Conservation (phyloP, 2,329 filamentous ascomycete genomes). For the Trichoderma semiorbis region DNA sequence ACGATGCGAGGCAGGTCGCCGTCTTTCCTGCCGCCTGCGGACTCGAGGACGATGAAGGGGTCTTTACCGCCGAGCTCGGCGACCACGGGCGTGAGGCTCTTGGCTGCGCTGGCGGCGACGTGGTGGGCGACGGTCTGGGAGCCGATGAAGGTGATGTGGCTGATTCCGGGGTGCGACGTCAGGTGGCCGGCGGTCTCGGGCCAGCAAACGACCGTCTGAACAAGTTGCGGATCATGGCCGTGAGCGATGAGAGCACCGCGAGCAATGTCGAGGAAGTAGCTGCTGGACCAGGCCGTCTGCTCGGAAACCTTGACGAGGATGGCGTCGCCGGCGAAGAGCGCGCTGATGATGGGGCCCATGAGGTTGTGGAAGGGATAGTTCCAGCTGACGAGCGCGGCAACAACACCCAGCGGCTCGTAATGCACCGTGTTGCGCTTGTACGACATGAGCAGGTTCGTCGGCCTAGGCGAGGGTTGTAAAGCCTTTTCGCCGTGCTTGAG, state of each 20-base stretch:
- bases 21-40: slow-evolving; percentile 43
- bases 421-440: slow-evolving; percentile 90
- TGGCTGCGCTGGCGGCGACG: slow-evolving; percentile 82
- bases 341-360: slow-evolving; percentile 83
- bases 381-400: slow-evolving; percentile 92
- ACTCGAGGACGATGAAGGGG: slow-evolving; percentile 83
- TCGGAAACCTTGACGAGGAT: slow-evolving; percentile 94
- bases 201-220: slow-evolving; percentile 86
- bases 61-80: slow-evolving; percentile 96
- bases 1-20: slow-evolving; percentile 67
- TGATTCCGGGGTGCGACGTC: slow-evolving; percentile 78
- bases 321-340: slow-evolving; percentile 86
- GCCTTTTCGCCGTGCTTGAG: slow-evolving; percentile 85
- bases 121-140: slow-evolving; percentile 81
- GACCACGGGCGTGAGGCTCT: slow-evolving; percentile 79
- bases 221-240: slow-evolving; percentile 74
- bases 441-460: slow-evolving; percentile 88
- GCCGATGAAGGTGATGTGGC: slow-evolving; percentile 94
- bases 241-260: slow-evolving; percentile 76
- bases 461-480: slow-evolving; percentile 65
- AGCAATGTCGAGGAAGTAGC: slow-evolving; percentile 77
- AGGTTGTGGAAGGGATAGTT: slow-evolving; percentile 98
- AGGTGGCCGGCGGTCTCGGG: slow-evolving; percentile 76
- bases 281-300: slow-evolving; percentile 88
- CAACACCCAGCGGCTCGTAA: slow-evolving; percentile 90